Base-by-base conservation (phyloP, 768 basidiomycete genomes). In the Mycena amicta region DNA sequence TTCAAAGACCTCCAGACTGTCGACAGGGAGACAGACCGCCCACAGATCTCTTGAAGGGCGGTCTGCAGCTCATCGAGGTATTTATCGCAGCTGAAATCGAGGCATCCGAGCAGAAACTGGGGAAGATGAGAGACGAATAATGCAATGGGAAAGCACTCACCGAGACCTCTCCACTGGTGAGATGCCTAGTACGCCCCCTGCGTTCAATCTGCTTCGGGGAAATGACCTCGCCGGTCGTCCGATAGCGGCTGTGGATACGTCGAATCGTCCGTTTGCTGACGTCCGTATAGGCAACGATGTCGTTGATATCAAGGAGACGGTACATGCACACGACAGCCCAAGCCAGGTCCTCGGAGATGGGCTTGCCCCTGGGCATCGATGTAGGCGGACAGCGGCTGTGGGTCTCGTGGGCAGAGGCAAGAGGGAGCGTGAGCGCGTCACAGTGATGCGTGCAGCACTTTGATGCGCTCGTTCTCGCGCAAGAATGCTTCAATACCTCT, bases 41-140 rank as follows among this genome's bases (percentile, higher is more conserved):
- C 70, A 45, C 60, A 66, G 2, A 25, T 53, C 5, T 61, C 63
- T 27, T 41, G 25, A 8, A 75, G 60, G 12, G 57, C 53, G 0
- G 63, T 50, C 47, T 64, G 69, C 18, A 75, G 52, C 62, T 76
- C 74, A 27, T 64, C 53, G 4, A 74, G 65, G 27, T 62, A 70
- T 20, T 69, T 66, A 52, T 74, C 70, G 20, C 70, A 71, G 22
- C 28, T 55, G 8, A 39, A 23, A 26, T 62, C 56, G 26, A 68
- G 53, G 31, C 26, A 51, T 4, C 53, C 53, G 4, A 52, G 55
- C 3, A 62, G 41, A 20, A 47, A 62, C 52, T 53, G 40, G 15
- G 15, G 22, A 15, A 45, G 22, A 45, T 37, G 18, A 37, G 33
- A 8, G 33, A 37, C n/a, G n/a, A 18, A 37, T 37, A 37, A n/a